Conservation (phyloP, 495 filamentous ascomycete genomes). For the Annulohypoxylon moriforme region DNA sequence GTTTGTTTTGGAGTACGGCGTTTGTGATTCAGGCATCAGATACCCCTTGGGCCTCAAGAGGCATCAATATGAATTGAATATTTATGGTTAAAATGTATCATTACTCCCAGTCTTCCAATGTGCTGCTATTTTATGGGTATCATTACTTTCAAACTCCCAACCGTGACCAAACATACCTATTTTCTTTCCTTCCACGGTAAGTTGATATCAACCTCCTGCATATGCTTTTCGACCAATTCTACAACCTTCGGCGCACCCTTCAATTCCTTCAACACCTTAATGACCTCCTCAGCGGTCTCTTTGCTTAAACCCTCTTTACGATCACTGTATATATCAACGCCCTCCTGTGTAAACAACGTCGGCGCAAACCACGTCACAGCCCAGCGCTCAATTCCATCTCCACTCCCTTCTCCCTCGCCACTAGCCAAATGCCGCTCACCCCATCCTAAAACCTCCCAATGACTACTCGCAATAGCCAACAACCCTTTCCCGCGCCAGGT, state of each 20-base stretch:
- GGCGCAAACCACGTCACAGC: constrained; percentile 80
- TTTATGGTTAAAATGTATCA: not conserved
- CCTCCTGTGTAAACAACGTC: constrained; percentile 79
- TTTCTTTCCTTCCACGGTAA: constrained; percentile 57
- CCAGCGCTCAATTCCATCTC: constrained; percentile 62
- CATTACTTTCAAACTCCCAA: not conserved
- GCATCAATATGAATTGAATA: constrained; percentile 10
- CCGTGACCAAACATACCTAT: constrained; percentile 1
- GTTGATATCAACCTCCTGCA: constrained; percentile 58
- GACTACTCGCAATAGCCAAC: constrained; percentile 70
- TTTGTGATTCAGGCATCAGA: constrained; percentile 28
- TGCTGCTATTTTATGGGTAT: constrained; percentile 28
- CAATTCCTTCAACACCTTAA: constrained; percentile 56
- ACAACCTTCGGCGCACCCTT: constrained; percentile 52
- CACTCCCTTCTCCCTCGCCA: constrained; percentile 45
- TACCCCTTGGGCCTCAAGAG: constrained; percentile 27
- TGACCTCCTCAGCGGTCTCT: constrained; percentile 59
- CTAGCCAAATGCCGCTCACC: constrained; percentile 59
- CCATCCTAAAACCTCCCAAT: constrained; percentile 82
- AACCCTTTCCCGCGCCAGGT: constrained; percentile 78
- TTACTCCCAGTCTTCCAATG: not conserved
- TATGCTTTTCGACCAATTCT: constrained; percentile 55
- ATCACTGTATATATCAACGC: constrained; percentile 76
- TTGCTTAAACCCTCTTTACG: constrained; percentile 62
- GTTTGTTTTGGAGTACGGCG: not conserved